Base-by-base conservation (phyloP, 345 rosid genomes). In the Camelina sativa region DNA sequence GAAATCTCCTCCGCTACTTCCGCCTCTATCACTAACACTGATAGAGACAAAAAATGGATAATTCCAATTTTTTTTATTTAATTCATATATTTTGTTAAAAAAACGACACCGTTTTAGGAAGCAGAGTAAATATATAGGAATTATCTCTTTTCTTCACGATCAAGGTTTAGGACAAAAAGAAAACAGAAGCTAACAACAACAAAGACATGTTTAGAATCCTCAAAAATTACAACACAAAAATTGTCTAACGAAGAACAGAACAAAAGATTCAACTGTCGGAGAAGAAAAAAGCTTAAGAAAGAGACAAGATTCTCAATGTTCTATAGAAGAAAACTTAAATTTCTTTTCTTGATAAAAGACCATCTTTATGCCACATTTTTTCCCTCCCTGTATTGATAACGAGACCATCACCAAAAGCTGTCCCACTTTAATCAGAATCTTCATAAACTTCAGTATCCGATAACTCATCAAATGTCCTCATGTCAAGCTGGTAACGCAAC, bases 401-500 rank as follows among this genome's bases (percentile, higher is more conserved):
- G 30, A 30, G 40, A 37, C 66, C 19, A 65, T 8, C 15, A 70
- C 38, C 72, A 70, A 70, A 62, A 28, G 19, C 13, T 4, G 25
- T 13, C 11, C 61, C 69, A 78, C 71, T 83, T 70, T 74, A 93
- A 72, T 93, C 97, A 63, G 96, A 88, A 81, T 93, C 98, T 37
- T 89, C 93, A 8, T 85, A 85, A 56, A 80, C 79, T 63, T 84
- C 97, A 62, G 82, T 85, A 74, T 88, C 92, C 19, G 97, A 91
- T 15, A 86, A 63, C 50, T 91, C 98, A 75, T 93, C 96, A 53
- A 87, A 93, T 11, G 91, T 80, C 79, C 96, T 83, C 76, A 93
- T 85, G 82, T 93, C 98, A 55, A 93, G 84, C 84, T 91, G 96
- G 86, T 91, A 93, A 47, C 98, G 90, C 1, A 93, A 87, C 74